Conservation (phyloP, 306 rosid genomes). For the Coriaria nepalensis region DNA sequence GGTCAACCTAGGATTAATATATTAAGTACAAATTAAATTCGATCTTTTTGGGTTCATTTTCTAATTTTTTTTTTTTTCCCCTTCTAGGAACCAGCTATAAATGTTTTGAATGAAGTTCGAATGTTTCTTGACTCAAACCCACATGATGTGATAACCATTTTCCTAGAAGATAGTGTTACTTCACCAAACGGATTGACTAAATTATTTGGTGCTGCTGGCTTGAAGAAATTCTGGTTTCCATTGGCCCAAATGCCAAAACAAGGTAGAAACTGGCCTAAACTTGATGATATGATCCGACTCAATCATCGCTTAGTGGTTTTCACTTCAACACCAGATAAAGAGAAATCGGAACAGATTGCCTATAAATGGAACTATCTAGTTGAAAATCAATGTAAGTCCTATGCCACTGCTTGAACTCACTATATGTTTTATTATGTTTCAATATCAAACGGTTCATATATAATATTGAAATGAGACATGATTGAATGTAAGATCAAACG, state of each 20-base stretch:
- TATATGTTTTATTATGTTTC: too few relatives aligned
- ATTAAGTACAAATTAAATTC: too few relatives aligned
- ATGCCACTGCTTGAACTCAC: background rate
- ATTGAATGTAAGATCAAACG: too few relatives aligned
- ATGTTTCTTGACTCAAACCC: background rate
- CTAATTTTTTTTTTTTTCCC: too few relatives aligned
- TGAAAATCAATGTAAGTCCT: constrained; percentile 50
- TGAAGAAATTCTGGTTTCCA: background rate
- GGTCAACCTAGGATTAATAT: too few relatives aligned
- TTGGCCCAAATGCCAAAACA: background rate
- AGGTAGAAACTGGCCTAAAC: background rate
- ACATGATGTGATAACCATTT: background rate
- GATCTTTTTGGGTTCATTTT: too few relatives aligned
- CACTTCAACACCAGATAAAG: constrained; percentile 39
- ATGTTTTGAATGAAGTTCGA: background rate
- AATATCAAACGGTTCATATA: too few relatives aligned
- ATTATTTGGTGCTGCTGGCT: background rate
- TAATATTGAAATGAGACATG: too few relatives aligned
- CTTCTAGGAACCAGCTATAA: background rate
- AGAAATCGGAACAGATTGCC: constrained; percentile 50
- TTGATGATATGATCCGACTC: background rate
- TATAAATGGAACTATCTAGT: constrained; percentile 48
- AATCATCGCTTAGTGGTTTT: background rate
- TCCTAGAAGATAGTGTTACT: background rate
- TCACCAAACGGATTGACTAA: background rate